These are phyloP conservation scores for Phytopythium helicoides DNA, from an alignment of 352 stramenopile species.

Conservation along the genomic window DNA sequence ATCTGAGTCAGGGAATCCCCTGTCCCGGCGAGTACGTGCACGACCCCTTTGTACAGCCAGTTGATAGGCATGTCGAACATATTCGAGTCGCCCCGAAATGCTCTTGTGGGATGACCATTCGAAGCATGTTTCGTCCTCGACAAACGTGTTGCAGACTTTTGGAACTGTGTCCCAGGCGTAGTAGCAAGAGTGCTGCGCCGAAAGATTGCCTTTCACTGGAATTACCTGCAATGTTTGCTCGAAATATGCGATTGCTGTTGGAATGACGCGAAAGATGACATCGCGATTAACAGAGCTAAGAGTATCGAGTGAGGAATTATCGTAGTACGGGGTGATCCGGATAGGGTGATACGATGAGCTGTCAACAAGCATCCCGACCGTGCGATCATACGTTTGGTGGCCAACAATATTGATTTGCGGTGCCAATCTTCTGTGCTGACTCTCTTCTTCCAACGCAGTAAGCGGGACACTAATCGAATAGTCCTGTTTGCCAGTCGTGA, in stretches of 20 bases:
- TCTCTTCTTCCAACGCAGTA: slow-evolving; percentile 6
- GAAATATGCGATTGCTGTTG: slow-evolving; percentile 52
- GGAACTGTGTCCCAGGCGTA: slow-evolving; percentile 39
- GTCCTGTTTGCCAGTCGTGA: slow-evolving; percentile 7
- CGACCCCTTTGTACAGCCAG: slow-evolving; percentile 27
- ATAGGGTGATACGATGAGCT: slow-evolving; percentile 38
- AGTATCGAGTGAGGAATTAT: slow-evolving; percentile 40
- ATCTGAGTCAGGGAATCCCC: slow-evolving; percentile 48
- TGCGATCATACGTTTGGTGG: slow-evolving; percentile 27
- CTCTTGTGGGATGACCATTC: slow-evolving; percentile 65
- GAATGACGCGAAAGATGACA: slow-evolving; percentile 50
- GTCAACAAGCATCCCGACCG: slow-evolving; percentile 17
- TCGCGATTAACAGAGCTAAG: slow-evolving; percentile 28
- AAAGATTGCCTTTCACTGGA: slow-evolving; percentile 55
- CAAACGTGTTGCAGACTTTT: slow-evolving; percentile 43
- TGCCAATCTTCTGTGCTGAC: slow-evolving; percentile 6
- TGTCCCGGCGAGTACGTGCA: slow-evolving; percentile 28
- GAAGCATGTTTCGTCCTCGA: slow-evolving; percentile 45
- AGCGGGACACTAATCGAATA: slow-evolving; percentile 24
- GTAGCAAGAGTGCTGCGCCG: slow-evolving; percentile 51
- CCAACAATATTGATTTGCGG: neutral
- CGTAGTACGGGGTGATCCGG: slow-evolving; percentile 66
- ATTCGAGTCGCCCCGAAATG: slow-evolving; percentile 45
- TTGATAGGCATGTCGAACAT: slow-evolving; percentile 38
- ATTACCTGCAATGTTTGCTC: slow-evolving; percentile 47